These are phyloP conservation scores for Colletotrichum cordylinicola DNA, from an alignment of 2,329 filamentous ascomycete genomes.

Conservation along the genomic window DNA sequence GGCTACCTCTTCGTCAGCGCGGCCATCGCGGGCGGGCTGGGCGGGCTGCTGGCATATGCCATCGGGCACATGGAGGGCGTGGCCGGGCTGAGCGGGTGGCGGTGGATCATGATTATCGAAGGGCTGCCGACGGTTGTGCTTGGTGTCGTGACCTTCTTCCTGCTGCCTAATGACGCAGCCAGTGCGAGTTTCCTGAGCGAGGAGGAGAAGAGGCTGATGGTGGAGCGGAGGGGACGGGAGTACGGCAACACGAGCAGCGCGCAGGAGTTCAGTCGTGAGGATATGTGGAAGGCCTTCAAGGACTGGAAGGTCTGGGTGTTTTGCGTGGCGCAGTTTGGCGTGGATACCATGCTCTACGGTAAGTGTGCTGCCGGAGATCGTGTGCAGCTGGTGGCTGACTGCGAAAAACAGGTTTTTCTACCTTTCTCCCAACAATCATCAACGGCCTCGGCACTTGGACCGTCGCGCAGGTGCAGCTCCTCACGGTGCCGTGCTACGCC, in stretches of 20 bases:
- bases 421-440: conserved; percentile 71
- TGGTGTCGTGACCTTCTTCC: conserved; percentile 56
- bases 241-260: conserved; percentile 55
- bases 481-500: conserved; percentile 70
- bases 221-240: conserved; percentile 34
- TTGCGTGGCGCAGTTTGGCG: conserved; percentile 72
- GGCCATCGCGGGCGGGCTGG: conserved; percentile 74
- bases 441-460: conserved; percentile 59
- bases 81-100: conserved; percentile 70
- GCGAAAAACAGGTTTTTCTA: conserved; percentile 53
- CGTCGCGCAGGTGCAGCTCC: conserved; percentile 61
- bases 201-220: conserved; percentile 37
- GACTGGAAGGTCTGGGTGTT: conserved; percentile 83
- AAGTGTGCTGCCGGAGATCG: background rate
- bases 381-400: background rate
- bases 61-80: conserved; percentile 77
- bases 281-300: conserved; percentile 70
- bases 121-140: conserved; percentile 53
- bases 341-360: conserved; percentile 77
- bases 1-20: conserved; percentile 76
- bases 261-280: conserved; percentile 56
- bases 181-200: conserved; percentile 26
- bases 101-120: conserved; percentile 72
- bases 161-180: conserved; percentile 59
- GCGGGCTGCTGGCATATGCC: conserved; percentile 75